A percentile compares a stretch with the other conserved stretches of the same genome.
phyloP scores from a whole-genome alignment of 2,329 filamentous ascomycete genomes.

The Aaosphaeria pasadenensis region DNA sequence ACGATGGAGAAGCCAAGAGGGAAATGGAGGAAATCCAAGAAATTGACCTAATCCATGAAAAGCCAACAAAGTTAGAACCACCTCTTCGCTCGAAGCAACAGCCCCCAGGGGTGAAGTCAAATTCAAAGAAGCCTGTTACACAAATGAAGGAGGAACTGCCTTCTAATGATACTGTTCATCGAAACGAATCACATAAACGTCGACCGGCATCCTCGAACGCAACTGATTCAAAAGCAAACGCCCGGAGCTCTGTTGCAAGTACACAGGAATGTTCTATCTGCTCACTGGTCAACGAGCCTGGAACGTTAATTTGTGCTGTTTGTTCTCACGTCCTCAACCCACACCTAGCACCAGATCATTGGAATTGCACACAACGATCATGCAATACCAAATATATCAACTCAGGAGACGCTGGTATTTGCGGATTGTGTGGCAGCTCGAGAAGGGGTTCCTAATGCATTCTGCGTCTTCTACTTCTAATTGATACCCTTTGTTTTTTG shows the following conservation, averaged over 20 bases:
- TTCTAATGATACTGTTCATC: constrained; percentile 4
- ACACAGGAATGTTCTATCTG: constrained; percentile 57
- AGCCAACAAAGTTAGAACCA: too few relatives aligned
- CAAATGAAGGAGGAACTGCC: too few relatives aligned
- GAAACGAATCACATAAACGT: constrained; percentile 18
- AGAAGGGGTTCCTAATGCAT: background rate
- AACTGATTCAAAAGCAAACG: background rate
- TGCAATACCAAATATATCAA: constrained; percentile 66
- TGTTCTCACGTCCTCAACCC: constrained; percentile 69
- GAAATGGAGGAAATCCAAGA: constrained; percentile 67
- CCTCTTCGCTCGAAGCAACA: too few relatives aligned
- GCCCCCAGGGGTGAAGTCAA: too few relatives aligned
- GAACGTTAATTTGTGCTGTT: constrained; percentile 59
- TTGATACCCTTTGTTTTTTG: too few relatives aligned
- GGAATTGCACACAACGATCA: constrained; percentile 58
- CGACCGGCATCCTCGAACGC: constrained; percentile 3
- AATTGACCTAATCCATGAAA: constrained; percentile 18
- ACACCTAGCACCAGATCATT: constrained; percentile 54
- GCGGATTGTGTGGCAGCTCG: constrained; percentile 62
- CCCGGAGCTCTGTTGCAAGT: too few relatives aligned
- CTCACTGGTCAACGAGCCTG: constrained; percentile 60
- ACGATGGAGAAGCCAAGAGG: constrained; percentile 37
- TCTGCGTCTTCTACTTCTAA: too few relatives aligned
- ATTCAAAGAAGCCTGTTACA: too few relatives aligned
- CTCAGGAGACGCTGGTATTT: constrained; percentile 65